These are phyloP conservation scores for Magnolia changhungtana DNA, from an alignment of 164 flowering plant genomes.

Conservation along the genomic window DNA sequence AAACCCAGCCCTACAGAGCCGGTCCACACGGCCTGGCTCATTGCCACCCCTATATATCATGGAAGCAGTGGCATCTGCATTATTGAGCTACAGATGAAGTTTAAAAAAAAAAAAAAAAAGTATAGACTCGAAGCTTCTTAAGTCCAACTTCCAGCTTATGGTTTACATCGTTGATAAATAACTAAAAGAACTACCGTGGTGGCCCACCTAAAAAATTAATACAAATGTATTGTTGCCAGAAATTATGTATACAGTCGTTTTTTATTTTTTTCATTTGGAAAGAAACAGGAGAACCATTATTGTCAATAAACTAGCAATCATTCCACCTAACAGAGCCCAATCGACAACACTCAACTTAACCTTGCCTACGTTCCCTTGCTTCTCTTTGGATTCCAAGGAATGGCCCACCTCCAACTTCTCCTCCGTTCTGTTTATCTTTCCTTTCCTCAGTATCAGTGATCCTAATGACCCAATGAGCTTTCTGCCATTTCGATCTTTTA, in stretches of 20 bases:
- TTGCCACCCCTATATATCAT: too few species aligned
- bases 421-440: constrained; percentile 31
- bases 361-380: constrained; percentile 11
- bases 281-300: constrained; percentile 27
- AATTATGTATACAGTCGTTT: neutral
- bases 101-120: too few species aligned
- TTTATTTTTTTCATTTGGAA: neutral
- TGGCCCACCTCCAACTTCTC: constrained; percentile 16
- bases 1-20: too few species aligned
- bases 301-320: constrained; percentile 45
- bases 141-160: too few species aligned
- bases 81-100: too few species aligned
- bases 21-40: too few species aligned
- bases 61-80: too few species aligned
- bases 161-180: too few species aligned
- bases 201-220: neutral
- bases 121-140: too few species aligned
- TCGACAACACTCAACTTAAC: constrained; percentile 37
- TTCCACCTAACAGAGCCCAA: constrained; percentile 55
- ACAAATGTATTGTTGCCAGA: neutral
- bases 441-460: constrained; percentile 45
- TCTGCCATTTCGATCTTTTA: constrained; percentile 21
- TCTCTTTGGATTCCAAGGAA: constrained; percentile 10
- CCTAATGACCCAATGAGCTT: constrained; percentile 27
- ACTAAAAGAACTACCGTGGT: neutral